phyloP scores from a whole-genome alignment of 1,139 yeast species.

The Blastobotrys buckinghamii region DNA sequence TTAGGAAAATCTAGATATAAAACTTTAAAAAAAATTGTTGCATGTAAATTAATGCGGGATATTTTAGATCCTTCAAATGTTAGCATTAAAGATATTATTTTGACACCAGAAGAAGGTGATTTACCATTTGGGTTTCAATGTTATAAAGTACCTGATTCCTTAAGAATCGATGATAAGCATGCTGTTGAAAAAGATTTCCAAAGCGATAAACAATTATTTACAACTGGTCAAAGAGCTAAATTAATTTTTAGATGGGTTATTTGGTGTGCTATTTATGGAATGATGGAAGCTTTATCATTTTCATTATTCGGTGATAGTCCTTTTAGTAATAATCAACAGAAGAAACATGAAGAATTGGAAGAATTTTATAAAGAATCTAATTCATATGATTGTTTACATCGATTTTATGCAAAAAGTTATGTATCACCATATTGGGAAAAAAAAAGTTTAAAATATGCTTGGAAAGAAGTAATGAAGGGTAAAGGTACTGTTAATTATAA shows the following conservation, averaged over 20 bases:
- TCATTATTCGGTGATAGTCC: not conserved
- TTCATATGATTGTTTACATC: not conserved
- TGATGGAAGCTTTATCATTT: not conserved
- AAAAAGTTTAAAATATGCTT: not conserved
- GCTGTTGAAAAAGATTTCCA: too few species aligned
- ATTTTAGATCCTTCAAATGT: not conserved
- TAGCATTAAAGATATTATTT: not conserved
- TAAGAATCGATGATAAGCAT: too few species aligned
- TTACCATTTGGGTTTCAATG: constrained; percentile 3
- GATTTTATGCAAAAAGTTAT: not conserved
- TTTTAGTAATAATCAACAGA: not conserved
- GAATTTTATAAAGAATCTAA: not conserved
- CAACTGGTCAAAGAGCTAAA: not conserved
- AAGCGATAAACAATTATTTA: too few species aligned
- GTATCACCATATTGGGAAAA: not conserved
- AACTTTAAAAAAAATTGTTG: not conserved
- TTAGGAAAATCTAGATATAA: not conserved
- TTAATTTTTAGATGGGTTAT: not conserved
- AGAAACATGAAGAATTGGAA: not conserved
- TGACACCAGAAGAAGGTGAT: too few species aligned
- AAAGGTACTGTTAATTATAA: not conserved
- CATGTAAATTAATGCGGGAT: not conserved
- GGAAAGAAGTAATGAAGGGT: not conserved
- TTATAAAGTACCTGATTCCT: not conserved
- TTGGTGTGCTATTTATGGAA: not conserved